Percentiles rank a stretch among this genome's conserved stretches.
These are phyloP conservation scores for Phytomonas francai DNA, from an alignment of 208 protist species.

Conservation along the genomic window DNA sequence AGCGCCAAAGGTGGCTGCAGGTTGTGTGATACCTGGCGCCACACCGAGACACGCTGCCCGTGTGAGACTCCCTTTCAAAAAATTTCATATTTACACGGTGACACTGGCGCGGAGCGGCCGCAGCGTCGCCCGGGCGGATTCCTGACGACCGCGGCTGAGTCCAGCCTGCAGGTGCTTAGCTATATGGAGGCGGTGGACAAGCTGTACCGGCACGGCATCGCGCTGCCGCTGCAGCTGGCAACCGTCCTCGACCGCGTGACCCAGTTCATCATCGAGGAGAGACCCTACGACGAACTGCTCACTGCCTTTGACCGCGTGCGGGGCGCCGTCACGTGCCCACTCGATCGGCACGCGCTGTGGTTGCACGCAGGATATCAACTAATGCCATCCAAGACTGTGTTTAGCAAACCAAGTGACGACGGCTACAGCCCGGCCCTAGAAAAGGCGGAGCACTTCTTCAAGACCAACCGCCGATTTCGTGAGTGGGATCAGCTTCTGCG, in stretches of 20 bases:
- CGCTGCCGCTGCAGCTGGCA: conserved; percentile 44
- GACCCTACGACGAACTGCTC: conserved; percentile 69
- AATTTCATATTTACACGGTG: conserved; percentile 18
- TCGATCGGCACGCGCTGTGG: conserved; percentile 81
- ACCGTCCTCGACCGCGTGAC: conserved; percentile 53
- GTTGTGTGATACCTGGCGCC: conserved; percentile 69
- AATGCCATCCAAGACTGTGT: conserved; percentile 66
- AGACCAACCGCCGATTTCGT: conserved; percentile 33
- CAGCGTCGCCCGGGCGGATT: conserved; percentile 10
- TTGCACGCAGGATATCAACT: conserved; percentile 73
- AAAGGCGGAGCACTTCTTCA: conserved; percentile 38
- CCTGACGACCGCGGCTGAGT: conserved; percentile 12
- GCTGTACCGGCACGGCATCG: conserved; percentile 41
- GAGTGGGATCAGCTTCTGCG: conserved; percentile 65
- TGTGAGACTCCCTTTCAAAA: conserved; percentile 65
- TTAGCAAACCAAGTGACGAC: conserved; percentile 71
- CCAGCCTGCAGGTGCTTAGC: conserved; percentile 18
- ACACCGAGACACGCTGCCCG: conserved; percentile 55
- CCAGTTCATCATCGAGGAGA: conserved; percentile 50
- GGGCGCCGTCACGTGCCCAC: conserved; percentile 59
- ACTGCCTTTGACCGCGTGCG: conserved; percentile 74
- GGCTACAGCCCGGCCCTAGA: conserved; percentile 50
- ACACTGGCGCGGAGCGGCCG: conserved; percentile 1
- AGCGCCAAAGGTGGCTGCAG: conserved; percentile 54
- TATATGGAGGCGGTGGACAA: conserved; percentile 63